These are phyloP conservation scores for Penicillium sp. DNA, from an alignment of 2,329 filamentous ascomycete species.

Conservation along the genomic window DNA sequence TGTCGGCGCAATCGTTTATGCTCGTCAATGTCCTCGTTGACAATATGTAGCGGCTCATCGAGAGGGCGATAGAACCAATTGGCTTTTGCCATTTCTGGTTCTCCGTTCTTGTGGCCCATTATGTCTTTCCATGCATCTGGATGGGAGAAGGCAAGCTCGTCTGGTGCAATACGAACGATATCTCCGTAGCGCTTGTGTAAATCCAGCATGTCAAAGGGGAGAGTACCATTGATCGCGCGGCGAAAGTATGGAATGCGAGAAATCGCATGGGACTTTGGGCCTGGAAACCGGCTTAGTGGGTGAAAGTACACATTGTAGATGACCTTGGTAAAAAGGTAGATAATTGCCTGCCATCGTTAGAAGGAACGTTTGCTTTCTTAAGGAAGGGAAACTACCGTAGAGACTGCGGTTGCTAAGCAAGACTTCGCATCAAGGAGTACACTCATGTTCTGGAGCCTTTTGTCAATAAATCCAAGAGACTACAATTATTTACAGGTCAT, in stretches of 20 bases:
- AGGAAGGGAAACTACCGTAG: neutral
- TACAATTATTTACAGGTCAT: neutral
- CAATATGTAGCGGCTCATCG: conserved; percentile 15
- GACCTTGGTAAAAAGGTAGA: neutral
- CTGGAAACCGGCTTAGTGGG: conserved; percentile 1
- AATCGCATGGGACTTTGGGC: conserved; percentile 1
- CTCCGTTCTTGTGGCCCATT: conserved; percentile 20
- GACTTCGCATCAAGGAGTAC: neutral
- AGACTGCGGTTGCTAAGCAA: neutral
- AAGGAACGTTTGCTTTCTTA: neutral
- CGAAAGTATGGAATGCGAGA: conserved; percentile 2
- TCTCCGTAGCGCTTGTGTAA: conserved; percentile 2
- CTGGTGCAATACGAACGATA: conserved; percentile 15
- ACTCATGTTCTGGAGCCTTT: neutral
- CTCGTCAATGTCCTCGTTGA: conserved; percentile 11
- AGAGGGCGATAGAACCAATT: conserved; percentile 15
- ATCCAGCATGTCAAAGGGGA: conserved; percentile 1
- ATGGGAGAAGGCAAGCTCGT: conserved; percentile 24
- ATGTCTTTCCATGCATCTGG: conserved; percentile 11
- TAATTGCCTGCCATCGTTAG: neutral
- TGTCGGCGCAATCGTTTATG: conserved; percentile 18
- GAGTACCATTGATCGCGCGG: neutral
- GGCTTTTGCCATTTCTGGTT: conserved; percentile 14
- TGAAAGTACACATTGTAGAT: conserved; percentile 6
- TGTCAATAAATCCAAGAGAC: neutral